phyloP scores from a whole-genome alignment of 371 early-diverging fungal species.

The Rhizomucor pusillus region DNA sequence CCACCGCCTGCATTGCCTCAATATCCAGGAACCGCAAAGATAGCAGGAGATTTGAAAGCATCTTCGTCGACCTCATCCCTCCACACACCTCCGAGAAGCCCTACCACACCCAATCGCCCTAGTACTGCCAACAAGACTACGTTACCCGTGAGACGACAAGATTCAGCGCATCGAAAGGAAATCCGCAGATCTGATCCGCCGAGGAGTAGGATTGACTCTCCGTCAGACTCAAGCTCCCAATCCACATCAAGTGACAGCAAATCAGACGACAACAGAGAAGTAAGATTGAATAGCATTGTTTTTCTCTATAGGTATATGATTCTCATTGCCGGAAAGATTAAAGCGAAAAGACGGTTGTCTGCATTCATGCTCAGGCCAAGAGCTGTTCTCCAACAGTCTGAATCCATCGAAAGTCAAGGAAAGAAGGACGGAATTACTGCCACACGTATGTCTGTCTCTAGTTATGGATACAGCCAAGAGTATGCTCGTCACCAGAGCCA shows the following conservation, averaged over 20 bases:
- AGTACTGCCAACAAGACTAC: conserved; percentile 13
- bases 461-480: conserved; percentile 11
- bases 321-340: conserved; percentile 5
- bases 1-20: conserved; percentile 27
- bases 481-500: conserved; percentile 12
- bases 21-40: conserved; percentile 32
- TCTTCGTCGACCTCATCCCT: conserved; percentile 26
- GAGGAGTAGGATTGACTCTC: neutral
- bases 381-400: conserved; percentile 3
- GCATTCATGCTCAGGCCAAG: conserved; percentile 32
- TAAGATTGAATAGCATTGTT: neutral
- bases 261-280: neutral
- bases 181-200: neutral
- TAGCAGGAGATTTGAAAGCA: conserved; percentile 28
- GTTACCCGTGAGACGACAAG: conserved; percentile 1
- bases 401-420: neutral
- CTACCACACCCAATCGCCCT: conserved; percentile 12
- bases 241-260: conserved; percentile 2
- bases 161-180: neutral
- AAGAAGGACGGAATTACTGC: neutral
- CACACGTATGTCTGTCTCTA: conserved; percentile 10
- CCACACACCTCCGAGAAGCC: conserved; percentile 25
- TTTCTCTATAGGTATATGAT: too few species aligned
- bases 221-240: neutral
- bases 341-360: conserved; percentile 22